Percentiles rank a stretch among this genome's conserved stretches.
Evolutionary conservation across 371 early-diverging fungal genomes (phyloP).

Genomic region (Quaeritorhiza haematococci): DNA sequence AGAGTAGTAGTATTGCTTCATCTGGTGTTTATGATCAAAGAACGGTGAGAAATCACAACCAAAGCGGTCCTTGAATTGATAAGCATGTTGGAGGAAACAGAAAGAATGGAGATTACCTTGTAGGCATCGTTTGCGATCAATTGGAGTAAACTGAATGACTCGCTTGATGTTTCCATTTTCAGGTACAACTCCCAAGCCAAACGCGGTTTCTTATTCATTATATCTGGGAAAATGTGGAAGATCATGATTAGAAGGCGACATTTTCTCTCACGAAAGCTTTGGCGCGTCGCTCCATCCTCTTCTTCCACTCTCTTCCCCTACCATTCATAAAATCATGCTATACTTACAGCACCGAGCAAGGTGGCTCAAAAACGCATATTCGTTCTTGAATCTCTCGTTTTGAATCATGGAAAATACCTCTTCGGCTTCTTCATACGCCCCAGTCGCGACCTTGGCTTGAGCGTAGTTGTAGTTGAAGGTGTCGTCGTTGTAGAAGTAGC

Average conservation of each 20-base stretch:
- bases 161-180: conserved; percentile 55
- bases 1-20: conserved; percentile 37
- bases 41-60: background rate
- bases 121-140: conserved; percentile 52
- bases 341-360: conserved; percentile 49
- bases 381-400: conserved; percentile 42
- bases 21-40: conserved; percentile 13
- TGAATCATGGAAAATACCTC: conserved; percentile 43
- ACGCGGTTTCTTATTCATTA: conserved; percentile 50
- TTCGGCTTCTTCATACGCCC: conserved; percentile 49
- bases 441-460: conserved; percentile 46
- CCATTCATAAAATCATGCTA: background rate
- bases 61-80: background rate
- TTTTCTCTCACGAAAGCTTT: background rate
- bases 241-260: too few relatives aligned
- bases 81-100: background rate
- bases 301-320: too few relatives aligned
- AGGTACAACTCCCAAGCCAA: conserved; percentile 53
- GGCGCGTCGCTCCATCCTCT: too few relatives aligned
- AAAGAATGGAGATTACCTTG: conserved; percentile 26
- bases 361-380: conserved; percentile 48
- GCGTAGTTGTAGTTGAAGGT: conserved; percentile 54
- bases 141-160: conserved; percentile 50
- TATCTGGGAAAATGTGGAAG: conserved; percentile 34
- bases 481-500: conserved; percentile 56